phyloP scores from a whole-genome alignment of 805 yeast species.

The Wickerhamomyces canadensis region DNA sequence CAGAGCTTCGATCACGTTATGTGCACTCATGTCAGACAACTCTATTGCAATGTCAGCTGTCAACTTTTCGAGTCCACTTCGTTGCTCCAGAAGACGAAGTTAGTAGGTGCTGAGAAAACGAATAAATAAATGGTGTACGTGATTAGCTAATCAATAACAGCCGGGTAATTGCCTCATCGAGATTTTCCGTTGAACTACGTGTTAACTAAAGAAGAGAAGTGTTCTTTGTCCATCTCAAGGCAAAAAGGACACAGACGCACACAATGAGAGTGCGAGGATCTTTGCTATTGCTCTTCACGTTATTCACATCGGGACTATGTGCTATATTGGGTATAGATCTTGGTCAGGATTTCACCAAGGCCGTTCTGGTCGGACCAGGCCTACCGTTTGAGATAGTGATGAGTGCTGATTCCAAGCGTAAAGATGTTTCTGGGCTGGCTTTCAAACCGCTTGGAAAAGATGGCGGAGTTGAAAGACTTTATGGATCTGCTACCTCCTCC shows the following conservation, averaged over 20 bases:
- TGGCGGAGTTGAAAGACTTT: slow-evolving; percentile 59
- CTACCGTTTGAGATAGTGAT: slow-evolving; percentile 82
- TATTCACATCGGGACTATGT: slow-evolving; percentile 27
- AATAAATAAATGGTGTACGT: too few relatives aligned
- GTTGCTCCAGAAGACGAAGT: too few relatives aligned
- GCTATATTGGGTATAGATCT: slow-evolving; percentile 86
- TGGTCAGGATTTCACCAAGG: slow-evolving; percentile 85
- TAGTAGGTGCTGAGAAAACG: too few relatives aligned
- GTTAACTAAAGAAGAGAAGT: too few relatives aligned
- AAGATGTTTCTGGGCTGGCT: slow-evolving; percentile 77
- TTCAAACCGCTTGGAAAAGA: slow-evolving; percentile 40
- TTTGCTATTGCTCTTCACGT: slow-evolving; percentile 5
- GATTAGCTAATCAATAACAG: too few relatives aligned
- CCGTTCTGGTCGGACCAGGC: slow-evolving; percentile 86
- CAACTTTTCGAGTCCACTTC: too few relatives aligned
- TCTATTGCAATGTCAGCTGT: neutral
- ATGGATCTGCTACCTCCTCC: slow-evolving; percentile 71
- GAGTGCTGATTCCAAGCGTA: slow-evolving; percentile 87
- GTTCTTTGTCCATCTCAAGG: too few relatives aligned
- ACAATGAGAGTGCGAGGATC: slow-evolving; percentile 4
- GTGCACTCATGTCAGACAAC: slow-evolving; percentile 14
- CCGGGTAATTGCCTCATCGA: too few relatives aligned
- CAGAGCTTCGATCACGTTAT: slow-evolving; percentile 18
- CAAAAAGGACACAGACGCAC: too few relatives aligned
- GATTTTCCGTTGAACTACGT: too few relatives aligned